phyloP scores from a whole-genome alignment of 2,329 filamentous ascomycete genomes.

The Fusarium chlamydosporum region DNA sequence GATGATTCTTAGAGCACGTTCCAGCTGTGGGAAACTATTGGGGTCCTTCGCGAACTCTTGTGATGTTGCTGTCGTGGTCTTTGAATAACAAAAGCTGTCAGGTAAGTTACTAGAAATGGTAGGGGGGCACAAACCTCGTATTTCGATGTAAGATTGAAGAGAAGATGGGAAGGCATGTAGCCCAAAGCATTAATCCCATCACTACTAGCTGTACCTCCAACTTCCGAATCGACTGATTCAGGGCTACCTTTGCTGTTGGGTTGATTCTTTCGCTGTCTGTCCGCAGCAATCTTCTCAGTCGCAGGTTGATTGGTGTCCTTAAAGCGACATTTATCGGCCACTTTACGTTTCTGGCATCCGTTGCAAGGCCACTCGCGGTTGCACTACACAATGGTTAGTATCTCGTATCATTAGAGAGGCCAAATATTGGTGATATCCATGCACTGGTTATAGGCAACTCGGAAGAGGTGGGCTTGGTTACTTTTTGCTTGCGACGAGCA shows the following conservation, averaged over 20 bases:
- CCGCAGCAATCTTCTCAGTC: conserved; percentile 44
- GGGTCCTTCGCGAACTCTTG: conserved; percentile 46
- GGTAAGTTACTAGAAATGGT: background rate
- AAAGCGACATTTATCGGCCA: conserved; percentile 56
- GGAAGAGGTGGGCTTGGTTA: conserved; percentile 29
- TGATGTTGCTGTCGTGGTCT: conserved; percentile 33
- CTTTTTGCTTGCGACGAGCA: conserved; percentile 58
- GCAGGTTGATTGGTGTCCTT: conserved; percentile 44
- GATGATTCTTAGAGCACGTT: conserved; percentile 53
- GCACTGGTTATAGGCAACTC: background rate
- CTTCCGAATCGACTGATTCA: conserved; percentile 40
- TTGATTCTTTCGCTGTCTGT: conserved; percentile 46
- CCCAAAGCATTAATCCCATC: conserved; percentile 55
- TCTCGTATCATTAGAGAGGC: background rate
- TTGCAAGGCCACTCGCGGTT: conserved; percentile 59
- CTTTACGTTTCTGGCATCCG: conserved; percentile 59
- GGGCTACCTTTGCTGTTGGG: conserved; percentile 37
- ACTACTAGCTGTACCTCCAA: conserved; percentile 48
- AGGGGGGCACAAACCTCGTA: conserved; percentile 46
- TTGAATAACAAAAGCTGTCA: conserved; percentile 3
- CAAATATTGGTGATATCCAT: background rate
- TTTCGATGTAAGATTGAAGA: conserved; percentile 49
- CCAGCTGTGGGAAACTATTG: conserved; percentile 50
- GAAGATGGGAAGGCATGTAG: conserved; percentile 55
- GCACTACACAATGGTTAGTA: conserved; percentile 51